These are phyloP conservation scores for Sporothrix euskadiensis DNA, from an alignment of 2,329 filamentous ascomycete genomes.

Conservation along the genomic window DNA sequence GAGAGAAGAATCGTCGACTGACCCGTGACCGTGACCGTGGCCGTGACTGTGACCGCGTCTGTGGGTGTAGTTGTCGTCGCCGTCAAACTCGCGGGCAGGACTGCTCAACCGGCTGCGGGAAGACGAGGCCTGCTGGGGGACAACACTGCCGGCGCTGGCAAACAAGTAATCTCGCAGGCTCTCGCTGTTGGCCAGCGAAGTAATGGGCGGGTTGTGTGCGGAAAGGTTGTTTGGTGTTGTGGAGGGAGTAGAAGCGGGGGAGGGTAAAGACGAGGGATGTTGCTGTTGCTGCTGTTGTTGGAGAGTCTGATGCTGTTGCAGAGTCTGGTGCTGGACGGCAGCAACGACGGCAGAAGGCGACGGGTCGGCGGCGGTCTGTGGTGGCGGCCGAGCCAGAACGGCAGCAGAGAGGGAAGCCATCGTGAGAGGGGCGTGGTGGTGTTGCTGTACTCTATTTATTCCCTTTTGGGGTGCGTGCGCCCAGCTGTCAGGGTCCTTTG, in stretches of 20 bases:
- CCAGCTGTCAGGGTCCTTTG: neutral
- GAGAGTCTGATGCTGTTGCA: neutral
- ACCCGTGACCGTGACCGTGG: neutral
- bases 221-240: neutral
- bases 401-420: slow-evolving; percentile 21
- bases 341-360: neutral
- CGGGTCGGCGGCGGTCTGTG: slow-evolving; percentile 6
- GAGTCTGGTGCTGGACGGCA: neutral
- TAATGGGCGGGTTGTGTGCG: neutral
- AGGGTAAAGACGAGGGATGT: neutral
- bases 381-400: slow-evolving; percentile 24
- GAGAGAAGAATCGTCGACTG: neutral
- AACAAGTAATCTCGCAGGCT: slow-evolving; percentile 27
- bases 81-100: neutral
- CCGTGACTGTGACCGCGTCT: neutral
- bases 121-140: neutral
- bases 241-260: neutral
- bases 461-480: neutral
- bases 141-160: neutral
- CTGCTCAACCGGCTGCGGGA: slow-evolving; percentile 20
- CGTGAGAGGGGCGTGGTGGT: neutral
- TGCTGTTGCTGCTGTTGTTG: neutral
- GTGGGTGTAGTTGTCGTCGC: neutral
- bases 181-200: slow-evolving; percentile 17
- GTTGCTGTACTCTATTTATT: neutral